Percentiles rank a stretch among this genome's conserved stretches.
Evolutionary conservation across 2,329 filamentous ascomycete genomes (phyloP).

Genomic region (Fusarium sp.): DNA sequence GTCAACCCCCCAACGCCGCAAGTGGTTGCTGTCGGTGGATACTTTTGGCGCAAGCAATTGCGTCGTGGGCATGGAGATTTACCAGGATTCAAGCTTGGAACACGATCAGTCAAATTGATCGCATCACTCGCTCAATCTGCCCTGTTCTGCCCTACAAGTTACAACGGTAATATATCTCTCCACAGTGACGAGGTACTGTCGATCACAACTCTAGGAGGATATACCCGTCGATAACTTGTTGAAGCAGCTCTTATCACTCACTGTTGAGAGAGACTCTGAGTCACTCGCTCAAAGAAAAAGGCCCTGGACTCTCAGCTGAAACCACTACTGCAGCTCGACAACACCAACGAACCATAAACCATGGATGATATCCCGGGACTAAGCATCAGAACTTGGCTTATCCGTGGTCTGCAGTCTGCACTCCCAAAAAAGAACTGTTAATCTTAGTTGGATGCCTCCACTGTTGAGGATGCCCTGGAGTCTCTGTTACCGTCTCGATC

Average conservation of each 20-base stretch:
- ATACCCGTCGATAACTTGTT: neutral
- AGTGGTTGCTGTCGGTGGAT: constrained; percentile 17
- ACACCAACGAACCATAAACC: constrained; percentile 9
- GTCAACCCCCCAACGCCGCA: neutral
- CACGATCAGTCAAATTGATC: constrained; percentile 22
- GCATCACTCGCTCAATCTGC: constrained; percentile 22
- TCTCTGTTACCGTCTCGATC: neutral
- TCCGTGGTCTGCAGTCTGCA: neutral
- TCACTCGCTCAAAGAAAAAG: constrained; percentile 1
- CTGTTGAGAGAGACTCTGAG: neutral
- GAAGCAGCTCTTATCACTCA: neutral
- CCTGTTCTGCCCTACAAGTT: constrained; percentile 18
- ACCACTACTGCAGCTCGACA: constrained; percentile 28
- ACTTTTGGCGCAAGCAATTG: constrained; percentile 13
- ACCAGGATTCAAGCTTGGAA: constrained; percentile 32
- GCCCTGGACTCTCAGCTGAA: constrained; percentile 24
- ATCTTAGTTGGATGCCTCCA: constrained; percentile 13
- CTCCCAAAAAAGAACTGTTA: neutral
- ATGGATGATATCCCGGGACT: constrained; percentile 1
- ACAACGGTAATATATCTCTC: constrained; percentile 14
- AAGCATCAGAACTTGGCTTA: constrained; percentile 11
- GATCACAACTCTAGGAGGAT: constrained; percentile 16
- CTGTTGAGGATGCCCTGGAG: neutral
- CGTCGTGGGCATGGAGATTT: constrained; percentile 27
- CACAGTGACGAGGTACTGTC: constrained; percentile 28